Base-by-base conservation (phyloP, 345 rosid genomes). In the Punica granatum region DNA sequence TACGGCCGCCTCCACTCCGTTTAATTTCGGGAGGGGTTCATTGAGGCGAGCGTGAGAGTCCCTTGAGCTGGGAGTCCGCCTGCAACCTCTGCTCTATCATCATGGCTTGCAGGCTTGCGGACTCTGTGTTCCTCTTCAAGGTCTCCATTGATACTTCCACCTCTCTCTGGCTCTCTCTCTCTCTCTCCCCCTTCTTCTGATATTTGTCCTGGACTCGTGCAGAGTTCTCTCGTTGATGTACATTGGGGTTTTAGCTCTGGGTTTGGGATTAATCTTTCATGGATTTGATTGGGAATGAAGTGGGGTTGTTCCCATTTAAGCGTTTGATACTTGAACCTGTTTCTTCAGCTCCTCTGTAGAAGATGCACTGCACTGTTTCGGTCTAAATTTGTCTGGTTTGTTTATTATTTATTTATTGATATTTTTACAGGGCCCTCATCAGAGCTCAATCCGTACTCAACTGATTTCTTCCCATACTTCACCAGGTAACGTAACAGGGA, bases 31-130 rank as follows among this genome's bases (percentile, higher is more conserved):
- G 66, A 49, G 68, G 66, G 48, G 54, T 61, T 72, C 51, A 26
- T 2, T 64, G 21, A 26, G 44, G 1, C 28, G 31, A 26, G 0
- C 11, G 30, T 2, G 41, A 54, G 58, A 42, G 41, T 7, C 58
- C 53, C 42, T 66, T 26, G 67, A 36, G 53, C 61, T 37, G 76
- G 70, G 46, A 35, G 46, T n/a, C n/a, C n/a, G n/a, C n/a, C n/a
- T n/a, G n/a, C n/a, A n/a, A n/a, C n/a, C n/a, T 67, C 39, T 70
- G 76, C 42, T 76, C 70, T 73, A n/a, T n/a, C n/a, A 63, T 67
- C 79, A 92, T 92, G 98, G 89, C 92, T 78, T 84, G 84, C 81
- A 83, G 80, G 68, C 69, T 88, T 64, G 77, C 88, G 63, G 85
- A 87, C 73, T 87, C 96, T 65, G 72, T 70, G 68, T 67, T 83